phyloP scores from a whole-genome alignment of 2,329 filamentous ascomycete species.

The Cladosporium oxysporum region DNA sequence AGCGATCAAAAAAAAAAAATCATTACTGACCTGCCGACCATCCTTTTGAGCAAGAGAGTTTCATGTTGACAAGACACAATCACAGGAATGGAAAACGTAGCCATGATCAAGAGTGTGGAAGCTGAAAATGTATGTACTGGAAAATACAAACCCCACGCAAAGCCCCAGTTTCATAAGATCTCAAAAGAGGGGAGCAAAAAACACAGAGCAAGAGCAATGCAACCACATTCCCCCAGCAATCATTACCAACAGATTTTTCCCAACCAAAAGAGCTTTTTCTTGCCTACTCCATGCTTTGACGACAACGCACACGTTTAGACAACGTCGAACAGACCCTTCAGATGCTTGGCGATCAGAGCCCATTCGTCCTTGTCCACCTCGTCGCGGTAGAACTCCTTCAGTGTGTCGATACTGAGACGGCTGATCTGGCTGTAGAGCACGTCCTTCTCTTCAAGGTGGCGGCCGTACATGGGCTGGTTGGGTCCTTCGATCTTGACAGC shows the following conservation, averaged over 20 bases:
- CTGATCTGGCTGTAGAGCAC: slow-evolving; percentile 85
- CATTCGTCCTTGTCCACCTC: slow-evolving; percentile 93
- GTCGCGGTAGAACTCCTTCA: slow-evolving; percentile 92
- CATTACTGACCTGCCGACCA: too few species aligned
- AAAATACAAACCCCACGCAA: slow-evolving; percentile 1
- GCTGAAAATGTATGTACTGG: slow-evolving; percentile 7
- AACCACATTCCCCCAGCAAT: background rate
- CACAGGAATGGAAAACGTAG: background rate
- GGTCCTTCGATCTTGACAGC: slow-evolving; percentile 95
- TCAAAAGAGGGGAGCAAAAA: background rate
- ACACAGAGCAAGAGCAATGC: slow-evolving; percentile 4
- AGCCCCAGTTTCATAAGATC: background rate
- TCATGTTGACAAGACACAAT: too few species aligned
- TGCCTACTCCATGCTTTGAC: background rate
- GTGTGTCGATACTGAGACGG: slow-evolving; percentile 83
- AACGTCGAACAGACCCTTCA: slow-evolving; percentile 89
- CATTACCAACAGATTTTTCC: slow-evolving; percentile 10
- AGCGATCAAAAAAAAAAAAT: too few species aligned
- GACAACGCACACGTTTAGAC: slow-evolving; percentile 48
- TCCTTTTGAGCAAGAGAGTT: too few species aligned
- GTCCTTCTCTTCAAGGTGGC: slow-evolving; percentile 91
- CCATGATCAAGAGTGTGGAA: background rate
- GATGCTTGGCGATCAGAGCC: slow-evolving; percentile 81
- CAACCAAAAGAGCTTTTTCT: background rate
- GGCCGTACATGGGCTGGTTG: slow-evolving; percentile 90